Base-by-base conservation (phyloP, 129 eudicot species). In the Flaveria brownii region DNA sequence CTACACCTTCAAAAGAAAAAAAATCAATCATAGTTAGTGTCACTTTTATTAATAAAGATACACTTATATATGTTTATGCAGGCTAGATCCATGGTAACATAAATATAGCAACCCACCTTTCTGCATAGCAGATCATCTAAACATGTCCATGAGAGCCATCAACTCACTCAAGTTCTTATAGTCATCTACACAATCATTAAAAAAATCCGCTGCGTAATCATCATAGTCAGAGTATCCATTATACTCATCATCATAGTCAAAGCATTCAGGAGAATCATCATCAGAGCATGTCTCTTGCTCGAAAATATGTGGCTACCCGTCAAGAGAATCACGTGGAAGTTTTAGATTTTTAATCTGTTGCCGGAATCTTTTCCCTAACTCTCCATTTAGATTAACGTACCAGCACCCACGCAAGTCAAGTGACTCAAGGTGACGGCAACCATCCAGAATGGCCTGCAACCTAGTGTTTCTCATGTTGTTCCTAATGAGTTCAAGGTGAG, bases 371-470 rank as follows among this genome's bases (percentile, higher is more conserved):
- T 62, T 28, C 43, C 20, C 43, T 1, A 62, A 13, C 15, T 26
- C 68, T 62, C 68, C 68, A 5, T 26, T 62, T 28, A 28, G 42
- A 62, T 62, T n/a, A 26, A 62, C 4, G 3, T 13, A 26, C 2
- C 12, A 61, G 68, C 68, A 61, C 18, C 17, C n/a, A 6, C 43
- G 68, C 18, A 61, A 14, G 68, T 61, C 68, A 26, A 61, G 68
- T 26, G 17, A 26, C 14, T 61, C 68, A 61, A 61, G 68, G 68
- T 4, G 43, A 26, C 33, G 12, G 28, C 68, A 61, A 12, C 42
- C 42, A 26, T 61, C 42, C 39, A 61, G 18, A 61, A 61, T 26
- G 18, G 68, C 42, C 68, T 61, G 42, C 68, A 61, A 28, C 68
- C 68, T 42, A 26, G 13, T 6, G 16, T 61, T 61, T 3, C 17